phyloP scores from a whole-genome alignment of 2,329 filamentous ascomycete genomes.

The Fusarium solani-melongenae region DNA sequence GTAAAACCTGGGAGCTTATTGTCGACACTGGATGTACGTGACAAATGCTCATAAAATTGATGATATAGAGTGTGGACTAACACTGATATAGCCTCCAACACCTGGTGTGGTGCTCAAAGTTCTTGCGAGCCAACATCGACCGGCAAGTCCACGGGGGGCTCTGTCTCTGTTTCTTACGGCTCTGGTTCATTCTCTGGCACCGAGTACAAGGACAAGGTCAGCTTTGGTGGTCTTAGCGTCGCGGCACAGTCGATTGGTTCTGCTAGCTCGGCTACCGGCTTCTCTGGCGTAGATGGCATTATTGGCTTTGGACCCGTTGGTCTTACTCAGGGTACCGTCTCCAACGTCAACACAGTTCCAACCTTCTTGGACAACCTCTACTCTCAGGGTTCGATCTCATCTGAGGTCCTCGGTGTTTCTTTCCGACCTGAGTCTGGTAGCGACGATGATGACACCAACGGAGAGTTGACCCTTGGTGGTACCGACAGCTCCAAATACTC shows the following conservation, averaged over 20 bases:
- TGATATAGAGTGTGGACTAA: neutral
- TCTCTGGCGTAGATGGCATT: neutral
- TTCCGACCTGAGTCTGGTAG: neutral
- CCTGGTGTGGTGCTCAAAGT: neutral
- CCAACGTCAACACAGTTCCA: neutral
- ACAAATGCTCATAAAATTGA: neutral
- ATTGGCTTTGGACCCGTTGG: neutral
- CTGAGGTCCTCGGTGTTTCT: neutral
- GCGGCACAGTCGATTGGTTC: neutral
- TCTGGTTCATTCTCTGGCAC: neutral
- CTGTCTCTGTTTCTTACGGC: neutral
- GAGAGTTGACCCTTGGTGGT: neutral
- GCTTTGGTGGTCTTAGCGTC: neutral
- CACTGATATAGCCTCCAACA: neutral
- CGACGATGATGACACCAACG: neutral
- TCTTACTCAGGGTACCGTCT: neutral
- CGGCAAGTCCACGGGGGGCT: neutral
- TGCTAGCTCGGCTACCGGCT: neutral
- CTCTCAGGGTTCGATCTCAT: neutral
- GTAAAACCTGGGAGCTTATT: neutral
- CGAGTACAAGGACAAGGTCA: neutral
- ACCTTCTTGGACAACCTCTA: neutral
- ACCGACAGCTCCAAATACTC: neutral
- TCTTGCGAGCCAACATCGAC: neutral
- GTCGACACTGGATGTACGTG: neutral